Conservation (phyloP, 495 filamentous ascomycete species). For the Penicillium dipodomyicola region DNA sequence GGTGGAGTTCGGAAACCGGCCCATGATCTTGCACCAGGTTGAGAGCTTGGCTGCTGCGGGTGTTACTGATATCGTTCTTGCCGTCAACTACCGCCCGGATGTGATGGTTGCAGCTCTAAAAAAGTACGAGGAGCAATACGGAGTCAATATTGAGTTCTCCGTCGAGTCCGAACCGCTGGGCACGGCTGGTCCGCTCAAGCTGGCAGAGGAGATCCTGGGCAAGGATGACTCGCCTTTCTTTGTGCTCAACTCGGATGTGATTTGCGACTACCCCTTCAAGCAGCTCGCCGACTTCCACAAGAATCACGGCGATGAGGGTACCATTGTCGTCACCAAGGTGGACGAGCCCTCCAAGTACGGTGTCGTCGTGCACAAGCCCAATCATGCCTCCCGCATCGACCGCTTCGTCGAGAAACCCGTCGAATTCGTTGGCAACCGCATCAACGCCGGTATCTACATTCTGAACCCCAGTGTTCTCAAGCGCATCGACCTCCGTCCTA, state of each 20-base stretch:
- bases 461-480: constrained; percentile 88
- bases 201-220: constrained; percentile 87
- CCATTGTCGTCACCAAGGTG: constrained; percentile 98
- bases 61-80: constrained; percentile 96
- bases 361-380: constrained; percentile 97
- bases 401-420: constrained; percentile 99
- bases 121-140: constrained; percentile 88
- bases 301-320: constrained; percentile 89
- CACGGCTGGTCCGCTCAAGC: constrained; percentile 93
- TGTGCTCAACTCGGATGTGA: constrained; percentile 98
- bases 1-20: constrained; percentile 97
- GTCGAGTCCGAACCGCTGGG: constrained; percentile 94
- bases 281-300: constrained; percentile 87
- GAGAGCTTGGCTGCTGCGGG: constrained; percentile 92
- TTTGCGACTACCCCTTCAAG: constrained; percentile 96
- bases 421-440: constrained; percentile 98
- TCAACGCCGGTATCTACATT: constrained; percentile 99
- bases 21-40: constrained; percentile 98
- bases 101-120: constrained; percentile 79
- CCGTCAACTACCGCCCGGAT: constrained; percentile 98
- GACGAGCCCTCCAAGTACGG: constrained; percentile 99
- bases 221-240: constrained; percentile 97
- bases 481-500: constrained; percentile 94
- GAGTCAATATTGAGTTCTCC: constrained; percentile 92
- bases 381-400: constrained; percentile 89